phyloP scores from a whole-genome alignment of 2,329 filamentous ascomycete species.

The Helotiales sp. region DNA sequence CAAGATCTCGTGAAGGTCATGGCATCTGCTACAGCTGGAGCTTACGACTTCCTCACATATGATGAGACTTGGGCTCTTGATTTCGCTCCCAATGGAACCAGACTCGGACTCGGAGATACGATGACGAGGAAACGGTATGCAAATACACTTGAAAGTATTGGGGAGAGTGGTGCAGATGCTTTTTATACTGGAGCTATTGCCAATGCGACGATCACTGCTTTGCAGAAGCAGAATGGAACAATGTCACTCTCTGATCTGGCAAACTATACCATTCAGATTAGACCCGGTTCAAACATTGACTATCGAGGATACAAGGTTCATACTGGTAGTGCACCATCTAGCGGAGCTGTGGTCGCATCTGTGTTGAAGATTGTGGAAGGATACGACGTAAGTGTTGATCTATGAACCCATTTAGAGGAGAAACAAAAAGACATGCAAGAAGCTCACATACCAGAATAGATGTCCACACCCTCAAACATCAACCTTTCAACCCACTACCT shows the following conservation, averaged over 20 bases:
- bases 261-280: slow-evolving; percentile 68
- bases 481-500: slow-evolving; percentile 65
- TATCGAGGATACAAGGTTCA: slow-evolving; percentile 73
- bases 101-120: slow-evolving; percentile 70
- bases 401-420: too few relatives aligned
- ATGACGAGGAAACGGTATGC: slow-evolving; percentile 83
- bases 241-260: slow-evolving; percentile 80
- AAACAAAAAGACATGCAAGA: too few relatives aligned
- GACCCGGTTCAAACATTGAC: slow-evolving; percentile 61
- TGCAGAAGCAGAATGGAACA: slow-evolving; percentile 73
- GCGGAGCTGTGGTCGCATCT: slow-evolving; percentile 73
- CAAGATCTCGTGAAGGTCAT: slow-evolving; percentile 65
- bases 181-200: slow-evolving; percentile 77
- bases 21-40: slow-evolving; percentile 33
- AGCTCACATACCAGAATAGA: slow-evolving; percentile 32
- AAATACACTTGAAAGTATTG: slow-evolving; percentile 75
- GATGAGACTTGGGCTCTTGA: slow-evolving; percentile 83
- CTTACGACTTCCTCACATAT: slow-evolving; percentile 67
- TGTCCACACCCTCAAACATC: slow-evolving; percentile 54
- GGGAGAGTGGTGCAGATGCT: slow-evolving; percentile 66
- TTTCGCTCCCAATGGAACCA: slow-evolving; percentile 80
- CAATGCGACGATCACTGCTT: slow-evolving; percentile 67
- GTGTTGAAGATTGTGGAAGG: slow-evolving; percentile 76
- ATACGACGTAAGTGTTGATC: slow-evolving; percentile 49
- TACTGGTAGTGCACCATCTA: slow-evolving; percentile 71